phyloP scores from a whole-genome alignment of 2,329 filamentous ascomycete genomes.

The Colletotrichum sojae region DNA sequence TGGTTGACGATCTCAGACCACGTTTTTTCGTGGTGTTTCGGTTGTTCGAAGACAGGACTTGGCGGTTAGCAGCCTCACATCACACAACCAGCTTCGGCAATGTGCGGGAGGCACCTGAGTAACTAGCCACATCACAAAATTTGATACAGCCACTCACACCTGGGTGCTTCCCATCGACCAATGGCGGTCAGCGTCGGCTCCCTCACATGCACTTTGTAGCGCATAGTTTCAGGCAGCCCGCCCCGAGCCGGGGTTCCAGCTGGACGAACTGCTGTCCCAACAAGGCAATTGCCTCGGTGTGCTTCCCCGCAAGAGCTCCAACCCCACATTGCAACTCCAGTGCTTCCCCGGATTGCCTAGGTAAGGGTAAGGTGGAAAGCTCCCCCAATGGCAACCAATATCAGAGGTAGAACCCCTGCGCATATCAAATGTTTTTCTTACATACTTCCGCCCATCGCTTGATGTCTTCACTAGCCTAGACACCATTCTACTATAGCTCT shows the following conservation, averaged over 20 bases:
- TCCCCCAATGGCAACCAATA: slow-evolving; percentile 32
- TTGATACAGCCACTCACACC: no score
- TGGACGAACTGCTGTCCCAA: slow-evolving; percentile 49
- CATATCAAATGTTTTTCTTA: not conserved
- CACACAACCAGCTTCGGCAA: not conserved
- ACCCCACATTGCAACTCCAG: slow-evolving; percentile 28
- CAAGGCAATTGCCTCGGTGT: slow-evolving; percentile 52
- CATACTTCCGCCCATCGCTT: not conserved
- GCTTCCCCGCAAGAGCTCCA: slow-evolving; percentile 48
- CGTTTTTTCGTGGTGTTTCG: slow-evolving; percentile 1
- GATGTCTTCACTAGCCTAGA: not conserved
- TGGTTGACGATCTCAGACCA: not conserved
- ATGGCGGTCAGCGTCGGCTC: no score
- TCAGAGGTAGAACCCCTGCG: not conserved
- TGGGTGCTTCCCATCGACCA: no score
- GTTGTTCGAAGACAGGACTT: not conserved
- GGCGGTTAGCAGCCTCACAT: not conserved
- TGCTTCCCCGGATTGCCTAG: slow-evolving; percentile 39
- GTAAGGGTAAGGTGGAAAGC: slow-evolving; percentile 44
- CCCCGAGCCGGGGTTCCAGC: slow-evolving; percentile 17
- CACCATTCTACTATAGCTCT: not conserved
- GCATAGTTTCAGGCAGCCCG: slow-evolving; percentile 27
- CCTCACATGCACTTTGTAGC: slow-evolving; percentile 31
- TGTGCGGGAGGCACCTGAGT: not conserved
- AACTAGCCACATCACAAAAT: not conserved